A percentile compares a stretch with the other conserved stretches of the same genome.
Evolutionary conservation across 2,329 filamentous ascomycete species (phyloP).

Genomic region (Dactylellina parvicollis): DNA sequence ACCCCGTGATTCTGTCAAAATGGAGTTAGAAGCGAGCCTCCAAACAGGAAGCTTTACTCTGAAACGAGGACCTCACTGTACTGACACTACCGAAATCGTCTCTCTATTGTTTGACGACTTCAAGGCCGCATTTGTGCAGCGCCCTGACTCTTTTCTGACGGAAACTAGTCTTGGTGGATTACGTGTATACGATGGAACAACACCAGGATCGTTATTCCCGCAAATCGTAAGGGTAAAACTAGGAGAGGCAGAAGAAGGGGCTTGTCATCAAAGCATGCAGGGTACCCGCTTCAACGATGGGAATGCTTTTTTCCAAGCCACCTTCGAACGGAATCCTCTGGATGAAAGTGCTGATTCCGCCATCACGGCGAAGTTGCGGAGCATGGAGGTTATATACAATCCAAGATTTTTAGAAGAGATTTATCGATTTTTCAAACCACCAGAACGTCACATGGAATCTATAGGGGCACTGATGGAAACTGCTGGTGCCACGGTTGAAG

Average conservation of each 20-base stretch:
- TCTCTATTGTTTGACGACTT: conserved; percentile 95
- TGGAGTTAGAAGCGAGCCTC: conserved; percentile 92
- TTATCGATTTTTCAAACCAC: conserved; percentile 93
- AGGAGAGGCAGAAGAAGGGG: conserved; percentile 68
- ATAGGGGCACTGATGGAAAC: conserved; percentile 95
- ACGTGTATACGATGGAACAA: conserved; percentile 94
- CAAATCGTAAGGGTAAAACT: conserved; percentile 95
- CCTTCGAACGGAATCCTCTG: conserved; percentile 93
- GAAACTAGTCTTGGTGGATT: conserved; percentile 92
- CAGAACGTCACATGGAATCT: conserved; percentile 97
- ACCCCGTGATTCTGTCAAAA: conserved; percentile 88
- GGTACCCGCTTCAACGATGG: conserved; percentile 33
- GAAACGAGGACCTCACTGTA: conserved; percentile 81
- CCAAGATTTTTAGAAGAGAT: conserved; percentile 90
- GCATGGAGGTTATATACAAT: conserved; percentile 97
- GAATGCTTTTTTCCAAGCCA: conserved; percentile 81
- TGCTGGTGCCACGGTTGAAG: conserved; percentile 93
- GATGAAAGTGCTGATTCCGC: conserved; percentile 92
- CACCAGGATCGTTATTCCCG: conserved; percentile 85
- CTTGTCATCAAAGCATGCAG: conserved; percentile 58
- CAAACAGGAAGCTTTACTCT: conserved; percentile 95
- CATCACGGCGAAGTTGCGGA: conserved; percentile 88
- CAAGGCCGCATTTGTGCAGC: conserved; percentile 85
- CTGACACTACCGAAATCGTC: conserved; percentile 78
- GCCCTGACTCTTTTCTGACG: conserved; percentile 88